Base-by-base conservation (phyloP, 805 yeast genomes). In the Zygotorulaspora florentina region DNA sequence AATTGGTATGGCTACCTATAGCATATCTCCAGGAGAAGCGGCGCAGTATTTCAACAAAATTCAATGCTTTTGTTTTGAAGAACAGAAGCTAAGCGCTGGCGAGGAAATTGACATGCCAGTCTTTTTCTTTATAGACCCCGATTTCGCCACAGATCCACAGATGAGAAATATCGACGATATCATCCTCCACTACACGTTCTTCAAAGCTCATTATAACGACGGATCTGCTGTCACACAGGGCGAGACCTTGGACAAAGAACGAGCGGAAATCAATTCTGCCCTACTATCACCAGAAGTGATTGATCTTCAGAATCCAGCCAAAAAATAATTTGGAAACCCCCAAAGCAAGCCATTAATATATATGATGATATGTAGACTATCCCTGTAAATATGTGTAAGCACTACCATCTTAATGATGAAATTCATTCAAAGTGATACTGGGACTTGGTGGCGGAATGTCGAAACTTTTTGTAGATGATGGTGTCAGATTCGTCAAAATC, bases 91-190 rank as follows among this genome's bases (percentile, higher is more conserved):
- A 53, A 76, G 81, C 45, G 96, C 97, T 2, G 97, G 97, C 8
- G 99, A 93, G 68, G 97, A 93, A 63, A 95, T 93, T 13, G 99
- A 93, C 63, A 93, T 93, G 99, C 99, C 99, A 0, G 87, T 93
- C 8, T 93, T 93, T 70, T 93, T 90, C 76, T 90, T 90, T 66
- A 87, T 90, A 37, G 98, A 90, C 63, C 98, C 98, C 0, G 98
- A 90, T 55, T 91, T 85, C 66, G 93, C 93, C 37, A 80, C 82
- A 48, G 98, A 90, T 62, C 97, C 99, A 4, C 75, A 80, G 28
- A 87, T 93, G 95, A 80, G 90, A 65, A 85, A 87, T 58, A 82
- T 90, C 34, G 90, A 88, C 56, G 96, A 90, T 65, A 79, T 91
- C 38, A 87, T 89, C 9, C 75, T 93, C 58, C 95, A 91, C 68